A percentile compares a stretch with the other conserved stretches of the same genome.
Conservation (phyloP, 768 basidiomycete species). For the Mycena olivaceomarginata region DNA sequence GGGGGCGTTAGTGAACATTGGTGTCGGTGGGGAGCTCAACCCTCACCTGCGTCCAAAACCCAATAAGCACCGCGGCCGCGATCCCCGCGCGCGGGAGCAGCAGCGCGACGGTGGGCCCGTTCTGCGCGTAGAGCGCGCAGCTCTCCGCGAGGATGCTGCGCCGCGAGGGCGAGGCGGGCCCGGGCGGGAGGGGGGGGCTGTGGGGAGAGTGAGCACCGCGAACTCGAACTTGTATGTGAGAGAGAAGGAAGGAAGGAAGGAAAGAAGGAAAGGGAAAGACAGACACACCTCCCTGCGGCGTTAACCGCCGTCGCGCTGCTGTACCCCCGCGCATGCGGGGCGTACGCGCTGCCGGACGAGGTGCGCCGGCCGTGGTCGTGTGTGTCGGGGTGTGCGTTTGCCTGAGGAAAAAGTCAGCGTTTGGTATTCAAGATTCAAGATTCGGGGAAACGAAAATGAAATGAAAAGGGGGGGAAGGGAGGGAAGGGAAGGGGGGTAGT, state of each 20-base stretch:
- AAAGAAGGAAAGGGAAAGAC: background rate
- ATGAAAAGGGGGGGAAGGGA: no score
- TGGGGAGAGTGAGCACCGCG: slow-evolving; percentile 76
- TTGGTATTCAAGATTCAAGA: no score
- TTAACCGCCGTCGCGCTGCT: background rate
- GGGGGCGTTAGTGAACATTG: no score
- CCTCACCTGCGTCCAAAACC: slow-evolving; percentile 62
- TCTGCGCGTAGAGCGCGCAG: slow-evolving; percentile 90
- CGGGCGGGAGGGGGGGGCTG: slow-evolving; percentile 90
- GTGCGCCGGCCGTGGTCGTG: no score
- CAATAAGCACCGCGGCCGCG: slow-evolving; percentile 81
- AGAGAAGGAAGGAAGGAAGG: background rate
- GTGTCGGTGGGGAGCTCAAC: no score
- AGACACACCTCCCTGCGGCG: background rate
- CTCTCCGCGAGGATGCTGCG: slow-evolving; percentile 85
- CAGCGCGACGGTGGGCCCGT: slow-evolving; percentile 87
- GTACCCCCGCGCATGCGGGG: background rate
- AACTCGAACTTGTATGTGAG: background rate
- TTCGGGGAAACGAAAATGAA: no score
- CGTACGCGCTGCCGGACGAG: no score
- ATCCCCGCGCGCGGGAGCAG: slow-evolving; percentile 90
- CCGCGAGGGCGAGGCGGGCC: slow-evolving; percentile 78
- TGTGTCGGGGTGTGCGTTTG: no score
- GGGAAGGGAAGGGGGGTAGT: no score
- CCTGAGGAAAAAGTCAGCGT: no score